phyloP scores from a whole-genome alignment of 202 grass and related monocot species.

The Hordeum pubiflorum region DNA sequence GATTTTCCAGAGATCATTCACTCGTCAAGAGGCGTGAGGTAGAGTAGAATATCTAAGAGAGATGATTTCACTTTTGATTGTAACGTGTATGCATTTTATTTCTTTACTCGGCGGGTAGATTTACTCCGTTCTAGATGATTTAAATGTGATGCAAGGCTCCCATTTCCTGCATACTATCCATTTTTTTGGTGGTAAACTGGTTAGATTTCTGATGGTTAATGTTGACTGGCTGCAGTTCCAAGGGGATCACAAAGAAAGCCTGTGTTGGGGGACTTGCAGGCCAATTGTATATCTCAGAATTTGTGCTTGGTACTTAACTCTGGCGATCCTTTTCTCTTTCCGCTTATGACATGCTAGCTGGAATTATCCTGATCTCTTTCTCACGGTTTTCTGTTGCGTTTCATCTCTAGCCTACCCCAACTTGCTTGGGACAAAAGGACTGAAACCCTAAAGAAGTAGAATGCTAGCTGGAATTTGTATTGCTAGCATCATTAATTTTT shows the following conservation, averaged over 20 bases:
- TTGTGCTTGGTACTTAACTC: constrained; percentile 59
- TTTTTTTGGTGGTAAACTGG: no score
- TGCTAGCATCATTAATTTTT: neutral
- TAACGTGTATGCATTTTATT: neutral
- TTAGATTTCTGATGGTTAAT: constrained; percentile 34
- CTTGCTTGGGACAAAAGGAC: no score
- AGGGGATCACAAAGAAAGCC: constrained; percentile 64
- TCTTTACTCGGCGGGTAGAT: neutral
- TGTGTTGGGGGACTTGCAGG: constrained; percentile 84
- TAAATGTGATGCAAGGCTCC: neutral
- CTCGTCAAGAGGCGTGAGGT: neutral
- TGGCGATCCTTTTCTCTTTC: neutral
- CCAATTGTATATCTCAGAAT: constrained; percentile 84
- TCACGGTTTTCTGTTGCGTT: no score
- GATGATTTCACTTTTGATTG: neutral
- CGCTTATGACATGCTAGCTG: neutral
- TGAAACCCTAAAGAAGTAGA: no score
- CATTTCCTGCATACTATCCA: no score
- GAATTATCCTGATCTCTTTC: neutral
- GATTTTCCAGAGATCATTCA: neutral
- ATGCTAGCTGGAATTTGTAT: no score
- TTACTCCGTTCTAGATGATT: neutral
- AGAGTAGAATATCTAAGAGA: neutral
- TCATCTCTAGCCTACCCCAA: no score
- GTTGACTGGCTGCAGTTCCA: constrained; percentile 59